Conservation (phyloP, 192 early-diverging fungal genomes). For the Coemansia brasiliensis region DNA sequence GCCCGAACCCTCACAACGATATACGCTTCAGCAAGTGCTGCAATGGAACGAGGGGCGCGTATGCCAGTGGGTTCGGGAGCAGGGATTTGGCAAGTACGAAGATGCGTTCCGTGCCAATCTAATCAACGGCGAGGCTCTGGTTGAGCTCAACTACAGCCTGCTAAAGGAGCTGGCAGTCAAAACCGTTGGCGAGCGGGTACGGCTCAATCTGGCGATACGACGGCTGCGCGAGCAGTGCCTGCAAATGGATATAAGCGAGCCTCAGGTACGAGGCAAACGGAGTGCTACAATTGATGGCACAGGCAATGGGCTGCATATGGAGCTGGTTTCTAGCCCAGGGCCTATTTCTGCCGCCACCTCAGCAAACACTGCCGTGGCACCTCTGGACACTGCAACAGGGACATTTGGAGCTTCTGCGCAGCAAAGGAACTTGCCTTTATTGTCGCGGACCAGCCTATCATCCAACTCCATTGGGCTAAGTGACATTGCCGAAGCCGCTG, state of each 20-base stretch:
- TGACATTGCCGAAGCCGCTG: not conserved
- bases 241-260: slow-evolving; percentile 30
- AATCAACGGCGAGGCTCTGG: slow-evolving; percentile 78
- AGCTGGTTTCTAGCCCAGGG: slow-evolving; percentile 9
- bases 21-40: slow-evolving; percentile 54
- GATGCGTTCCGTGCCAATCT: slow-evolving; percentile 64
- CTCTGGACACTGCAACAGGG: slow-evolving; percentile 9
- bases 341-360: slow-evolving; percentile 23
- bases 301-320: not conserved
- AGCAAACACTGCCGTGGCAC: not conserved
- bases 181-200: slow-evolving; percentile 81
- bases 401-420: slow-evolving; percentile 2
- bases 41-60: slow-evolving; percentile 58
- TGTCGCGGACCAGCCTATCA: slow-evolving; percentile 33
- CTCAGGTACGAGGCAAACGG: slow-evolving; percentile 12
- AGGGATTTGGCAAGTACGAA: slow-evolving; percentile 57
- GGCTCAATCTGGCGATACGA: slow-evolving; percentile 76
- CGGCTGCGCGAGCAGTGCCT: slow-evolving; percentile 64
- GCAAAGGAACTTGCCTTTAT: slow-evolving; percentile 26
- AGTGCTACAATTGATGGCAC: slow-evolving; percentile 9
- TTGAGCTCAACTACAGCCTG: slow-evolving; percentile 79
- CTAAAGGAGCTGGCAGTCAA: slow-evolving; percentile 81
- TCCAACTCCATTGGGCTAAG: slow-evolving; percentile 27
- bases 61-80: slow-evolving; percentile 58
- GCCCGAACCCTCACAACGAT: slow-evolving; percentile 15